These are phyloP conservation scores for Ophiostoma perfectum DNA, from an alignment of 2,329 filamentous ascomycete genomes.

Conservation along the genomic window DNA sequence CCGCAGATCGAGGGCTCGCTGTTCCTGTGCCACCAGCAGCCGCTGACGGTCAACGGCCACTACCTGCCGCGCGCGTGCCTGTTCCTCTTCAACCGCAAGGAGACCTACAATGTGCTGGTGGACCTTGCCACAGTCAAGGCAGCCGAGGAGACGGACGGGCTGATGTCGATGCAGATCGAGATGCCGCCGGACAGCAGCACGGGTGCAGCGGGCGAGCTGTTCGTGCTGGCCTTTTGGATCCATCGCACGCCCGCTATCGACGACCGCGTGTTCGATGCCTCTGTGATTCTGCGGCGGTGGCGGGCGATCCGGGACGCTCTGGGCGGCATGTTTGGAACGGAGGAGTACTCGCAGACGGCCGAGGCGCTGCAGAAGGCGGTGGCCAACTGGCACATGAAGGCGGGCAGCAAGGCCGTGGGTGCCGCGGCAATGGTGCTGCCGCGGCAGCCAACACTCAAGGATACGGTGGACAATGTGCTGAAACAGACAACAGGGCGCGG, in stretches of 20 bases:
- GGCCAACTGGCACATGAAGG: not conserved
- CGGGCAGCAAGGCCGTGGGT: not conserved
- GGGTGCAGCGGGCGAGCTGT: constrained; percentile 28
- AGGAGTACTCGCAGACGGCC: constrained; percentile 11
- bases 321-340: constrained; percentile 33
- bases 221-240: constrained; percentile 50
- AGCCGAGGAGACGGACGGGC: constrained; percentile 56
- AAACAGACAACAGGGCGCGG: constrained; percentile 12
- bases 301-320: constrained; percentile 29
- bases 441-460: constrained; percentile 41
- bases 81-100: constrained; percentile 68
- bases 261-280: constrained; percentile 25
- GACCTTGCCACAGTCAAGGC: constrained; percentile 56
- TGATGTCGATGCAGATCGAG: constrained; percentile 31
- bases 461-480: constrained; percentile 32
- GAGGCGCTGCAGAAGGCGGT: not conserved
- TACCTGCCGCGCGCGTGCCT: constrained; percentile 49
- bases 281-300: constrained; percentile 41
- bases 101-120: constrained; percentile 64
- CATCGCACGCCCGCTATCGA: constrained; percentile 34
- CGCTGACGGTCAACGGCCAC: constrained; percentile 32
- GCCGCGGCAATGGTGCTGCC: constrained; percentile 2
- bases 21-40: constrained; percentile 70
- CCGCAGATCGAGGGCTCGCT: constrained; percentile 69
- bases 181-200: not conserved